These are phyloP conservation scores for Leucocoprinus birnbaumii DNA, from an alignment of 768 basidiomycete species.

Conservation along the genomic window DNA sequence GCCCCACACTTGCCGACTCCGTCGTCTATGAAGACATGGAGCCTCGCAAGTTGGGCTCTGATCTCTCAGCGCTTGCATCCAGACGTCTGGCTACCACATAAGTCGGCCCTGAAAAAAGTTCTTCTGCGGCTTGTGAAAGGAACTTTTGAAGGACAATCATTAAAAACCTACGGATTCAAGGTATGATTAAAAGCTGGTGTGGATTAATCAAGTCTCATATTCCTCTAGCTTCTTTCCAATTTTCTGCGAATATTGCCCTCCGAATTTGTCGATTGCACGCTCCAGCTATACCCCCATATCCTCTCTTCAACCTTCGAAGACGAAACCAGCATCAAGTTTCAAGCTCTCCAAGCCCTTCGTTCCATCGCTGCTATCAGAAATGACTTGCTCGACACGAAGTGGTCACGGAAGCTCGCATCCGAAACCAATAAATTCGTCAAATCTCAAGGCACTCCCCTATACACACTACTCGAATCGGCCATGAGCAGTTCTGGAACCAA, in stretches of 20 bases:
- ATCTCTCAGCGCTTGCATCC: slow-evolving; percentile 46
- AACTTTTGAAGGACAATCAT: slow-evolving; percentile 2
- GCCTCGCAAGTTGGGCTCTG: slow-evolving; percentile 48
- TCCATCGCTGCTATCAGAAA: slow-evolving; percentile 1
- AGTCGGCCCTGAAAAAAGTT: not conserved
- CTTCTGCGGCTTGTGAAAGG: slow-evolving; percentile 1
- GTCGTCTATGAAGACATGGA: slow-evolving; percentile 40
- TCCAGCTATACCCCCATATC: slow-evolving; percentile 1
- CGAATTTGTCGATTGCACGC: not conserved
- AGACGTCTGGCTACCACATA: slow-evolving; percentile 25
- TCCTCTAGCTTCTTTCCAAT: slow-evolving; percentile 1
- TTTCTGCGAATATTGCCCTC: not conserved
- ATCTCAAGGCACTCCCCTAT: slow-evolving; percentile 24
- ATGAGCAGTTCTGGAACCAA: slow-evolving; percentile 7
- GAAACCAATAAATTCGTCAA: slow-evolving; percentile 6
- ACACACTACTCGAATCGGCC: slow-evolving; percentile 22
- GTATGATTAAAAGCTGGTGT: not conserved
- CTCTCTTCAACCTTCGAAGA: slow-evolving; percentile 1
- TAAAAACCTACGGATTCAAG: slow-evolving; percentile 2
- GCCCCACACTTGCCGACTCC: slow-evolving; percentile 30
- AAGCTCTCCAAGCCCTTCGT: slow-evolving; percentile 3
- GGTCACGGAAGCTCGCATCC: slow-evolving; percentile 1
- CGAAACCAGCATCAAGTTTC: not conserved
- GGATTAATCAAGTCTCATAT: not conserved
- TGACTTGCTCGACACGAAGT: not conserved